Evolutionary conservation across 345 rosid species (phyloP).

Genomic region (Balakata baccata): DNA sequence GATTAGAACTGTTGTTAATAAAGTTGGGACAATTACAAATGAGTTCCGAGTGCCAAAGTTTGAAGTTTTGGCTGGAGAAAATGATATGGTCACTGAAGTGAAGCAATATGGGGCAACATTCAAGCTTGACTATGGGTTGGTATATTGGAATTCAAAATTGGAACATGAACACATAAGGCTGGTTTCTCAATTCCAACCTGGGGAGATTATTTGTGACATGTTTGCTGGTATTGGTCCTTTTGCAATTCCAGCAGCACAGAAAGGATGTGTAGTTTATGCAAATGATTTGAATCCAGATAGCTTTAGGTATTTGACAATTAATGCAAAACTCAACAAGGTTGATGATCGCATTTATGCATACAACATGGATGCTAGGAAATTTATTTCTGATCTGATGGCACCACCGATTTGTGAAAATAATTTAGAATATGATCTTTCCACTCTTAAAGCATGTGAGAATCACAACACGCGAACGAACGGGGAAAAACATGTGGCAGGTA

Average conservation of each 20-base stretch:
- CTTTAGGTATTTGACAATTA: slow-evolving; percentile 66
- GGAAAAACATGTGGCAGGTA: slow-evolving; percentile 40
- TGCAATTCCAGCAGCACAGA: slow-evolving; percentile 90
- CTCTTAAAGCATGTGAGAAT: slow-evolving; percentile 29
- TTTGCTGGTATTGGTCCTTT: slow-evolving; percentile 97
- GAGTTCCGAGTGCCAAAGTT: slow-evolving; percentile 93
- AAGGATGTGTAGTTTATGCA: slow-evolving; percentile 85
- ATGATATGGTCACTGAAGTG: slow-evolving; percentile 79
- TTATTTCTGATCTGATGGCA: slow-evolving; percentile 54
- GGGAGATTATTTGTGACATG: slow-evolving; percentile 90
- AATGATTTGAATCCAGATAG: slow-evolving; percentile 89
- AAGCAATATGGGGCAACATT: slow-evolving; percentile 90
- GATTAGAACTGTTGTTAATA: slow-evolving; percentile 77
- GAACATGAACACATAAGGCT: slow-evolving; percentile 89
- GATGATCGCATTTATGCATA: slow-evolving; percentile 53
- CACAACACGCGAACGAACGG: slow-evolving; percentile 11
- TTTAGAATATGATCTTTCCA: slow-evolving; percentile 33
- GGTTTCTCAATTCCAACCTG: slow-evolving; percentile 65
- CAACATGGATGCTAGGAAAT: slow-evolving; percentile 91
- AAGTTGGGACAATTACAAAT: slow-evolving; percentile 74
- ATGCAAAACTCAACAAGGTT: slow-evolving; percentile 83
- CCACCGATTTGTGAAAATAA: slow-evolving; percentile 37
- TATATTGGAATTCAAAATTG: slow-evolving; percentile 93
- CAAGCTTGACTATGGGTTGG: slow-evolving; percentile 80
- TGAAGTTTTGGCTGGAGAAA: slow-evolving; percentile 86